Evolutionary conservation across 768 basidiomycete species (phyloP).

Genomic region (Lactarius hatsudake): DNA sequence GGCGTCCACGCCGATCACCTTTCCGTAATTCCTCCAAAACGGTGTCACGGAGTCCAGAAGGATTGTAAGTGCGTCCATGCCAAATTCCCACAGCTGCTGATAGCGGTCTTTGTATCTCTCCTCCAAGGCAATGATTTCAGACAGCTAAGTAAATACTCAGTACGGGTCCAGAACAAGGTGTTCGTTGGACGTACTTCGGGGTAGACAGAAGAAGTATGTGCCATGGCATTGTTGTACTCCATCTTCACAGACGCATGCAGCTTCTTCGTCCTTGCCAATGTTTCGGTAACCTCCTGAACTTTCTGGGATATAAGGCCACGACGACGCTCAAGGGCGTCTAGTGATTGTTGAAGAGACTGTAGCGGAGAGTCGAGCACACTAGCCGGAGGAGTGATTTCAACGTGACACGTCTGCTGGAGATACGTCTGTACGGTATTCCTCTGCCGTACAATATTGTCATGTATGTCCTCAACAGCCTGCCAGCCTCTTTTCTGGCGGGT

Average conservation of each 20-base stretch:
- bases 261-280: conserved; percentile 52
- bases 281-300: conserved; percentile 48
- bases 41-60: conserved; percentile 74
- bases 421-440: conserved; percentile 38
- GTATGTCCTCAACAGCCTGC: conserved; percentile 75
- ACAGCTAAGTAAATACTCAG: conserved; percentile 46
- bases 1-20: conserved; percentile 75
- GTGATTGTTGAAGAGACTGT: conserved; percentile 43
- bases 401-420: conserved; percentile 13
- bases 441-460: conserved; percentile 59
- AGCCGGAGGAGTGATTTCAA: conserved; percentile 36
- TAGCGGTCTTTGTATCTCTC: conserved; percentile 80
- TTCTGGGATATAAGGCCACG: conserved; percentile 44
- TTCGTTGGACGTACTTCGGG: conserved; percentile 54
- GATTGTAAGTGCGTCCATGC: conserved; percentile 73
- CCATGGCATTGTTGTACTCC: conserved; percentile 61
- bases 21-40: conserved; percentile 79
- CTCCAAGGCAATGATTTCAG: conserved; percentile 65
- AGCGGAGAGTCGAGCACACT: conserved; percentile 52
- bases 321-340: conserved; percentile 50
- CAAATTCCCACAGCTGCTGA: conserved; percentile 79
- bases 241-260: conserved; percentile 56
- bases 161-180: conserved; percentile 2
- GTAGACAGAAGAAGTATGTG: conserved; percentile 72
- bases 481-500: conserved; percentile 62